These are phyloP conservation scores for Pythium rishiriense DNA, from an alignment of 352 stramenopile genomes.

Conservation along the genomic window DNA sequence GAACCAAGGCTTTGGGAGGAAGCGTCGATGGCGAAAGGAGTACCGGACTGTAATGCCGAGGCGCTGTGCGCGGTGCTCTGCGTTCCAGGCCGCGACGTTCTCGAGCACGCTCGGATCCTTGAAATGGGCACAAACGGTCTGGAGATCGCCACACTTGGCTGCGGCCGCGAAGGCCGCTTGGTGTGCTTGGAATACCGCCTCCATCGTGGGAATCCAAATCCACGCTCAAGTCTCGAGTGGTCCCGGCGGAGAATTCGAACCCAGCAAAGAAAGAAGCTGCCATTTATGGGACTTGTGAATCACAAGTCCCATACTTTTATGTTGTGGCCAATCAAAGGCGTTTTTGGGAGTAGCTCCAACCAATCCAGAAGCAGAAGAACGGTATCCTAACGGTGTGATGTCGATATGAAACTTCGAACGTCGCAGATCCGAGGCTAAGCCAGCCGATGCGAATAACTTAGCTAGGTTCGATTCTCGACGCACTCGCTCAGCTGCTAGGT, in stretches of 20 bases:
- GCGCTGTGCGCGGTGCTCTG: neutral
- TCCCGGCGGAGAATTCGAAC: too few species aligned
- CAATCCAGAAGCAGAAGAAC: neutral
- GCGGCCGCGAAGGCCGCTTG: slow-evolving; percentile 3
- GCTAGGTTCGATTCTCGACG: neutral
- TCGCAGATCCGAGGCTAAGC: neutral
- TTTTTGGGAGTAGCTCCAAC: neutral
- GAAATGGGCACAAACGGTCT: slow-evolving; percentile 9
- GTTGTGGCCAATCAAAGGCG: neutral
- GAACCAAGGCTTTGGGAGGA: neutral
- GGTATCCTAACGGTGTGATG: too few species aligned
- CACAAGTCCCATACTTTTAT: neutral
- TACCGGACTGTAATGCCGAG: neutral
- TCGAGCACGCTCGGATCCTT: neutral
- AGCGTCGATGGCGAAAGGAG: neutral
- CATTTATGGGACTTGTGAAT: neutral
- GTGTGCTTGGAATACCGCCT: too few species aligned
- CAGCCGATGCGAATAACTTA: neutral
- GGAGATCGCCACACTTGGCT: slow-evolving; percentile 11
- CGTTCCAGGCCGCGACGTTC: slow-evolving; percentile 1
- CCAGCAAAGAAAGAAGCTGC: too few species aligned
- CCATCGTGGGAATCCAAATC: too few species aligned
- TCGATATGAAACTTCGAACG: too few species aligned
- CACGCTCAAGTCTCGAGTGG: too few species aligned
- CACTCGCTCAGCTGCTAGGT: neutral